Evolutionary conservation across 208 protist genomes (phyloP).

Genomic region (Crithidia brevicula): DNA sequence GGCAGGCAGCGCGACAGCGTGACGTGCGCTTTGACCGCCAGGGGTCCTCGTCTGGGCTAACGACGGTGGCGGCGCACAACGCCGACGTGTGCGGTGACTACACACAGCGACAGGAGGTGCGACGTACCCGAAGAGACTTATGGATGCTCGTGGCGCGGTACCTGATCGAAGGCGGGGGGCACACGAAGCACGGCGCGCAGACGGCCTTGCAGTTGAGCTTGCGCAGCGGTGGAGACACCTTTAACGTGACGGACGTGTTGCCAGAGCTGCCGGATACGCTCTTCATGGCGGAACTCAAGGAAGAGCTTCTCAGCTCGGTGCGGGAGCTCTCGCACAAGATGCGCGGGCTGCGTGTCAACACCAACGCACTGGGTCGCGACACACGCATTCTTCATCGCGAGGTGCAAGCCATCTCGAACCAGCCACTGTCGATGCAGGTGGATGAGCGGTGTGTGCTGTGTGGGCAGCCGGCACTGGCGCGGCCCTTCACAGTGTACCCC

Average conservation of each 20-base stretch:
- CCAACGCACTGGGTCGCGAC: conserved; percentile 28
- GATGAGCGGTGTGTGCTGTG: conserved; percentile 39
- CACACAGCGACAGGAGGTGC: conserved; percentile 13
- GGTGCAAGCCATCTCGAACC: conserved; percentile 10
- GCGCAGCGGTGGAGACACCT: conserved; percentile 30
- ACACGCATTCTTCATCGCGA: conserved; percentile 31
- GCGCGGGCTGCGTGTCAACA: conserved; percentile 19
- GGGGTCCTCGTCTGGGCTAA: background rate
- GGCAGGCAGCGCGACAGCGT: background rate
- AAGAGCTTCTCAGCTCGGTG: conserved; percentile 44
- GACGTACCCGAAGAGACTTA: conserved; percentile 10
- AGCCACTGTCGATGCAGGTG: conserved; percentile 20
- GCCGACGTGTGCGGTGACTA: background rate
- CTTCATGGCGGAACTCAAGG: conserved; percentile 47
- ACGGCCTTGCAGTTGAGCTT: conserved; percentile 45
- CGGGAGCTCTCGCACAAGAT: conserved; percentile 27
- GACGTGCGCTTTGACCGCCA: background rate
- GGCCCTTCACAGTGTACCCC: conserved; percentile 45
- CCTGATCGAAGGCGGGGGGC: conserved; percentile 18
- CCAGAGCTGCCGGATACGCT: conserved; percentile 41
- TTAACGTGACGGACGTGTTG: conserved; percentile 53
- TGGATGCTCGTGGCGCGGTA: conserved; percentile 29
- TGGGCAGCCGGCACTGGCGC: conserved; percentile 35
- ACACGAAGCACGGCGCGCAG: conserved; percentile 21
- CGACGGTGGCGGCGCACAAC: background rate